These are phyloP conservation scores for Fusarium udum DNA, from an alignment of 2,329 filamentous ascomycete species.

Conservation along the genomic window DNA sequence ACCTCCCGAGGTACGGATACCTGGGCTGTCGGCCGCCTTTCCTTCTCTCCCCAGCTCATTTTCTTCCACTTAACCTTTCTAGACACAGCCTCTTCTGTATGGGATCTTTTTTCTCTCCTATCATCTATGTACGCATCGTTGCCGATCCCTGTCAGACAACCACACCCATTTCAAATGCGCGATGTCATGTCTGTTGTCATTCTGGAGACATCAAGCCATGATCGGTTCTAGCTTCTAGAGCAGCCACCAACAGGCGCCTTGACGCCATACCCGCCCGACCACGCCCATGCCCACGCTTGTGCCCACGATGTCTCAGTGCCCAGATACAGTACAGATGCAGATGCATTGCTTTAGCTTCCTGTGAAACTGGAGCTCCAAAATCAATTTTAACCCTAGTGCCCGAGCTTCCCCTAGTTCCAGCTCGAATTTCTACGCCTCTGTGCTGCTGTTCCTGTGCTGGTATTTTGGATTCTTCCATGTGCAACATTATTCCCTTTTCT, in stretches of 20 bases:
- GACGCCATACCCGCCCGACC: constrained; percentile 40
- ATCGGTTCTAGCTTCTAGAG: constrained; percentile 24
- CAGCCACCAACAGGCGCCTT: constrained; percentile 42
- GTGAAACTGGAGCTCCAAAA: constrained; percentile 2
- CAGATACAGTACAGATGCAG: neutral
- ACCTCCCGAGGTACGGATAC: neutral
- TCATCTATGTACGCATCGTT: neutral
- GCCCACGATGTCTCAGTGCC: constrained; percentile 3
- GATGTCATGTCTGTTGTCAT: constrained; percentile 17
- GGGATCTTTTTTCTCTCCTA: neutral
- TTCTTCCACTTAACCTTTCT: neutral
- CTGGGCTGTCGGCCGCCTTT: constrained; percentile 18
- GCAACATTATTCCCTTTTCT: constrained; percentile 4
- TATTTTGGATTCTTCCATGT: constrained; percentile 7
- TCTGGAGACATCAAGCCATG: constrained; percentile 19
- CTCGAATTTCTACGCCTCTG: constrained; percentile 1
- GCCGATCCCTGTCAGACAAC: constrained; percentile 1
- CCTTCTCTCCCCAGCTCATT: neutral
- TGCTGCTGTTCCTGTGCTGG: constrained; percentile 2
- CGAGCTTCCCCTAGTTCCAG: neutral
- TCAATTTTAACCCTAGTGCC: neutral
- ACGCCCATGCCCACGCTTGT: neutral
- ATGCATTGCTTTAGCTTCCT: constrained; percentile 1
- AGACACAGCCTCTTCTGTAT: constrained; percentile 22
- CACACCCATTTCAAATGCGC: neutral